A percentile compares a stretch with the other conserved stretches of the same genome.
phyloP scores from a whole-genome alignment of 371 early-diverging fungal species.

The Actinomucor elegans region DNA sequence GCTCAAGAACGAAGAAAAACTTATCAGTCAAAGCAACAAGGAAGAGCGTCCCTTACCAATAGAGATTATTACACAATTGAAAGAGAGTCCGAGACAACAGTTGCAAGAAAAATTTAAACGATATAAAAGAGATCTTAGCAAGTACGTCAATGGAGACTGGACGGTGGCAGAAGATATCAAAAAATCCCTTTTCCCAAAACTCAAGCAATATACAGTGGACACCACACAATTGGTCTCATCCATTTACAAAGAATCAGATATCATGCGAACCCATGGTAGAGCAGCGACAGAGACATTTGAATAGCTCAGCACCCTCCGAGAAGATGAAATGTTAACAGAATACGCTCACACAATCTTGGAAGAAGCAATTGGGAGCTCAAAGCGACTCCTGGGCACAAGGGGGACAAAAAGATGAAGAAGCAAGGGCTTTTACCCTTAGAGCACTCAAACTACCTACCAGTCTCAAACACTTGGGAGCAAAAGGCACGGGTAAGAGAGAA shows the following conservation, averaged over 20 bases:
- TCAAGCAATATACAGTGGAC: constrained; percentile 8
- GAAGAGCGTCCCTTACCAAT: too few relatives aligned
- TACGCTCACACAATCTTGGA: background rate
- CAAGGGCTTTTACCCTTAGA: constrained; percentile 5
- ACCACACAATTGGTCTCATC: constrained; percentile 9
- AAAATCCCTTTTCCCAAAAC: constrained; percentile 4
- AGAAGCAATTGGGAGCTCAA: constrained; percentile 1
- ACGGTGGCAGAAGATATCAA: constrained; percentile 12
- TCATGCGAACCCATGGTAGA: constrained; percentile 1
- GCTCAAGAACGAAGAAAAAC: background rate
- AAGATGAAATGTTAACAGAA: background rate
- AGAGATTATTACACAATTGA: too few relatives aligned
- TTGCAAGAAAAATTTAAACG: background rate
- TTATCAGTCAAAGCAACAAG: background rate
- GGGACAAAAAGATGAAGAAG: constrained; percentile 1
- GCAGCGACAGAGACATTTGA: constrained; percentile 8
- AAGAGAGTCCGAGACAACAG: background rate
- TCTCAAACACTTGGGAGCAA: constrained; percentile 12
- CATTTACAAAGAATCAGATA: constrained; percentile 11
- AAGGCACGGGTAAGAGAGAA: constrained; percentile 5
- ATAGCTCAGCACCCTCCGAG: background rate
- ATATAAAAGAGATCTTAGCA: background rate
- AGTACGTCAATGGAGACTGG: constrained; percentile 11
- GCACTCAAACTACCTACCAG: constrained; percentile 11
- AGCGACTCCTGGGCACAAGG: background rate